Evolutionary conservation across 2,329 filamentous ascomycete genomes (phyloP).

Genomic region (Xylariales sp.): DNA sequence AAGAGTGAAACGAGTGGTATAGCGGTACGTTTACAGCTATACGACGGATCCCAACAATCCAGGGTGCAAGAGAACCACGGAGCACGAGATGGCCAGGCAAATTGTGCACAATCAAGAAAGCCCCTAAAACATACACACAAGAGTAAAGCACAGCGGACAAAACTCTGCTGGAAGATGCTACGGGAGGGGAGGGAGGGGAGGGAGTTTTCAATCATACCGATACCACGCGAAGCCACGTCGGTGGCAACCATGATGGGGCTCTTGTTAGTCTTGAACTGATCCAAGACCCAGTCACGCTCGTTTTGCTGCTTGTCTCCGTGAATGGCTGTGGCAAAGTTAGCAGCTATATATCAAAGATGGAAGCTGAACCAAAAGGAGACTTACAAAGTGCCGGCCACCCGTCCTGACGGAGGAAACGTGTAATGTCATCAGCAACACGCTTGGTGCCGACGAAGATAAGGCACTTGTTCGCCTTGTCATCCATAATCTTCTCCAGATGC

Average conservation of each 20-base stretch:
- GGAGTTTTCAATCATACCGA: slow-evolving; percentile 80
- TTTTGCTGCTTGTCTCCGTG: slow-evolving; percentile 99
- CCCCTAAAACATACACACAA: slow-evolving; percentile 85
- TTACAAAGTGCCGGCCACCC: slow-evolving; percentile 95
- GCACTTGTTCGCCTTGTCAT: slow-evolving; percentile 91
- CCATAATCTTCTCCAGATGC: slow-evolving; percentile 97
- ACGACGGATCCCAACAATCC: slow-evolving; percentile 82
- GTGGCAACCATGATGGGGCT: slow-evolving; percentile 99
- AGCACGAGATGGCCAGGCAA: slow-evolving; percentile 85
- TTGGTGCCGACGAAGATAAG: slow-evolving; percentile 93
- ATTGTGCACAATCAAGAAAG: slow-evolving; percentile 82
- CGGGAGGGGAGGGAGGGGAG: slow-evolving; percentile 26
- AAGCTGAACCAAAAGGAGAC: slow-evolving; percentile 48
- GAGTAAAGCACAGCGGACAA: slow-evolving; percentile 77
- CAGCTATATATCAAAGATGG: slow-evolving; percentile 34
- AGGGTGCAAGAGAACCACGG: slow-evolving; percentile 71
- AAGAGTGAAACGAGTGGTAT: slow-evolving; percentile 72
- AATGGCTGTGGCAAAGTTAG: slow-evolving; percentile 63
- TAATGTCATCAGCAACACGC: slow-evolving; percentile 96
- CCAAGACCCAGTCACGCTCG: slow-evolving; percentile 98
- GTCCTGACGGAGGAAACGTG: slow-evolving; percentile 92
- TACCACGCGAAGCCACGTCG: slow-evolving; percentile 99
- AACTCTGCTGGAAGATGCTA: slow-evolving; percentile 56
- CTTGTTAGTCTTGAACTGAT: slow-evolving; percentile 99
- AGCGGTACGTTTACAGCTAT: slow-evolving; percentile 63